These are phyloP conservation scores for Eucalyptus cloeziana DNA, from an alignment of 345 rosid species.

Conservation along the genomic window DNA sequence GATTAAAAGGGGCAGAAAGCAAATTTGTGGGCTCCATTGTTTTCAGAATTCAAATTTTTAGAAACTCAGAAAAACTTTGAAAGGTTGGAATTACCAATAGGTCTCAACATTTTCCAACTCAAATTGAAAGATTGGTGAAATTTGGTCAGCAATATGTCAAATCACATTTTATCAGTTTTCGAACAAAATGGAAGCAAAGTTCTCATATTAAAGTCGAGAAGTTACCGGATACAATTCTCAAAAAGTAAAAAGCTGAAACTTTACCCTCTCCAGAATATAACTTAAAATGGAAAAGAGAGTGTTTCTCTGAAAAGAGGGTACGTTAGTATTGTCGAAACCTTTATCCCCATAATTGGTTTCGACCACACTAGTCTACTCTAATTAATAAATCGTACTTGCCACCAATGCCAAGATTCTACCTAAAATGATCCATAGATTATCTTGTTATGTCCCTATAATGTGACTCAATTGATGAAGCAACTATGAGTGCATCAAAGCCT, in stretches of 20 bases:
- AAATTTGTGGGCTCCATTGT: background rate
- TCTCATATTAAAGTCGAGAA: background rate
- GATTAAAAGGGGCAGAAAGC: background rate
- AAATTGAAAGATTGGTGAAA: background rate
- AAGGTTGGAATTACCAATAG: background rate
- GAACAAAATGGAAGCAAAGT: background rate
- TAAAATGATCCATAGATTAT: background rate
- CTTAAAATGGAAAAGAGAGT: background rate
- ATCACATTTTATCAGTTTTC: background rate
- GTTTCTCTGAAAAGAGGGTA: background rate
- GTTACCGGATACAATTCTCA: background rate
- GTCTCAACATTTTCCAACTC: background rate
- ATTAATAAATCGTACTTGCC: background rate
- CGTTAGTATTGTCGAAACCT: background rate
- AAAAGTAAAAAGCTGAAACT: background rate
- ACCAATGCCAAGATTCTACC: background rate
- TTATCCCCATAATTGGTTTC: background rate
- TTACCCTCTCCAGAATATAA: background rate
- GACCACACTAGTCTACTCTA: background rate
- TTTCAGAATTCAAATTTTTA: background rate
- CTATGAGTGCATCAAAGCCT: background rate
- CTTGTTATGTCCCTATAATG: background rate
- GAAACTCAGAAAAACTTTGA: background rate
- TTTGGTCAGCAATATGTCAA: background rate
- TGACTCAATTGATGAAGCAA: background rate